Evolutionary conservation across 495 filamentous ascomycete species (phyloP), one percentile per base, ranked within the genome.

Genomic region (Lasiosphaeria ovina): DNA sequence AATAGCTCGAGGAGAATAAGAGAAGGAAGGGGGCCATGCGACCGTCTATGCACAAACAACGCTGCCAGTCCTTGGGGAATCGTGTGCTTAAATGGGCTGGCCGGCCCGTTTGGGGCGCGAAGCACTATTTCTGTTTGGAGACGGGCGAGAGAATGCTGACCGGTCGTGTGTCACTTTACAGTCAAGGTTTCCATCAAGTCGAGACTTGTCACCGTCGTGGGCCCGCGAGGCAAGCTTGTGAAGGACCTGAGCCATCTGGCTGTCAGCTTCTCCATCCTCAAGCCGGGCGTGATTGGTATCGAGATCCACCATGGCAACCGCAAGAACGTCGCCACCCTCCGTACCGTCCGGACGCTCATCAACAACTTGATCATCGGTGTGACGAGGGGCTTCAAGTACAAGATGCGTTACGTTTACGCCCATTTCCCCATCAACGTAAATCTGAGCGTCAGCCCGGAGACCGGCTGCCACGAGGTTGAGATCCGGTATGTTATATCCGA

Each of bases 351-450:
- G 69, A 92, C 92, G 59, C 71, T 98, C 77, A 96, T 98, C 84
- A 89, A 94, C 85, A 98, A 98, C 87, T 70, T 98, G 77, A 90
- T 98, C 80, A 88, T 91, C 74, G 94, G 94, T 78, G 94, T 98
- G 62, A 98, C 95, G 74, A 93, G 89, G 82, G 94, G 94, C 63
- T 98, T 89, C 90, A 93, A 93, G 83, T 98, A 98, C 89, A 98
- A 98, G 89, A 98, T 98, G 94, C 90, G 94, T 67, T 98, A 98
- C 81, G 94, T 98, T 81, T 98, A 98, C 78, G 94, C 94, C 70
- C 94, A 98, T 87, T 98, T 98, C 76, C 94, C 94, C 76, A 98
- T 98, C 91, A 98, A 98, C 85, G 94, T 98, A 77, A 98, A 98
- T 84, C 79, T 98, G 66, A 92, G 98, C 62, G 93, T 95, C 89